Evolutionary conservation across 805 yeast species (phyloP), one percentile per base, ranked within the genome.

Genomic region (Candida ascalaphidarum): DNA sequence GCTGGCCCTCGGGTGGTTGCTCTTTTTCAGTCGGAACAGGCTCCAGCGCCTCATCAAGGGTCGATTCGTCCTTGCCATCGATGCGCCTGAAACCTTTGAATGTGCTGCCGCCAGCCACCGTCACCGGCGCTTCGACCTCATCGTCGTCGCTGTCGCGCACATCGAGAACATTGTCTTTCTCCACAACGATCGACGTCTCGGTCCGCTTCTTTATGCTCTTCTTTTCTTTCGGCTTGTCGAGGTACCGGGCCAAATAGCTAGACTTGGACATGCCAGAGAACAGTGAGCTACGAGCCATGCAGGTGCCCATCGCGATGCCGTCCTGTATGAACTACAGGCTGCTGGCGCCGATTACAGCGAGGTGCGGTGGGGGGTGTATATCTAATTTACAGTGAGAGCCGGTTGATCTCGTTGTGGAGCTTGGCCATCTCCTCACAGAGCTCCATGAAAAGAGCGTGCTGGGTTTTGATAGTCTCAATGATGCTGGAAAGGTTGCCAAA

Each of bases 391-490:
- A 21, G 6, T 10, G 13, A 7, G 22, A 21, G 22, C n/a, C 18
- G 11, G 5, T 5, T 22, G 11, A 58, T 52, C 36, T 55, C 58
- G 26, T 44, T 53, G 51, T 81, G 89, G 22, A 79, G 50, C 39
- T 76, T 82, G 2, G 89, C 88, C 46, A 79, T 67, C 22, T 73
- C 68, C 48, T 80, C 82, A 27, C 88, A 79, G 24, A 78, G 61
- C 48, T 80, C 88, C 75, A 80, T 77, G 51, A 79, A 81, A 29
- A 81, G 55, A 24, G 62, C 61, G 46, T 77, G 81, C 50, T 81
- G 89, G 40, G 74, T 77, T 31, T 72, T 71, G 15, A 81, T 65
- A 0, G 83, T 76, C 27, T 68, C 66, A 11, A 78, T 71, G 16
- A 80, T 66, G 37, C 68, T 61, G 33, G 49, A 45, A 28, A 62